Conservation (phyloP, 805 yeast genomes). For the Barnettozyma sucrosica region DNA sequence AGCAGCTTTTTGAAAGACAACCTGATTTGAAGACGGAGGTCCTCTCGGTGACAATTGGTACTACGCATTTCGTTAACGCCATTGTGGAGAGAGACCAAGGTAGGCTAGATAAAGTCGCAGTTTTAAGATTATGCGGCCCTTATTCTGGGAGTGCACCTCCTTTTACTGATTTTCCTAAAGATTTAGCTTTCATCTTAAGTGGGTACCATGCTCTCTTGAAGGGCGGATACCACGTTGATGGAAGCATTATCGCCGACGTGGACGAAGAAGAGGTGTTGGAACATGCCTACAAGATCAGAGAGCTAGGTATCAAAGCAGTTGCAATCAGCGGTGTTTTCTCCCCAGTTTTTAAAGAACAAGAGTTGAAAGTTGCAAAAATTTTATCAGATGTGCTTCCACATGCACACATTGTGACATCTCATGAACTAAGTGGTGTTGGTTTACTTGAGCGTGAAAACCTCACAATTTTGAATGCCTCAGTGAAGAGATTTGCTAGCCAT, state of each 20-base stretch:
- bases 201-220: constrained; percentile 33
- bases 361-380: constrained; percentile 29
- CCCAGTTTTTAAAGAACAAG: constrained; percentile 35
- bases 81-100: constrained; percentile 41
- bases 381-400: constrained; percentile 32
- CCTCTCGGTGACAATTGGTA: constrained; percentile 42
- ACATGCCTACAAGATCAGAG: constrained; percentile 30
- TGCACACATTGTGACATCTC: constrained; percentile 33
- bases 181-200: constrained; percentile 29
- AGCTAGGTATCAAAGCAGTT: constrained; percentile 30
- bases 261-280: constrained; percentile 27
- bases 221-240: constrained; percentile 41
- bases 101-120: constrained; percentile 39
- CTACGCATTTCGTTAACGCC: constrained; percentile 47
- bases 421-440: constrained; percentile 39
- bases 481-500: constrained; percentile 36
- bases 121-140: constrained; percentile 40
- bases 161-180: constrained; percentile 40
- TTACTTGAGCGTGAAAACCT: constrained; percentile 43
- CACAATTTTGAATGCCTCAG: constrained; percentile 41
- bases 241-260: constrained; percentile 31
- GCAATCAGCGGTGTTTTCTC: constrained; percentile 40
- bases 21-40: constrained; percentile 27
- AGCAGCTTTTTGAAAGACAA: constrained; percentile 26
- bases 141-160: constrained; percentile 35